Evolutionary conservation across 2,329 filamentous ascomycete genomes (phyloP), one percentile per base, ranked within the genome.

Genomic region (Colletotrichum liaoningense): DNA sequence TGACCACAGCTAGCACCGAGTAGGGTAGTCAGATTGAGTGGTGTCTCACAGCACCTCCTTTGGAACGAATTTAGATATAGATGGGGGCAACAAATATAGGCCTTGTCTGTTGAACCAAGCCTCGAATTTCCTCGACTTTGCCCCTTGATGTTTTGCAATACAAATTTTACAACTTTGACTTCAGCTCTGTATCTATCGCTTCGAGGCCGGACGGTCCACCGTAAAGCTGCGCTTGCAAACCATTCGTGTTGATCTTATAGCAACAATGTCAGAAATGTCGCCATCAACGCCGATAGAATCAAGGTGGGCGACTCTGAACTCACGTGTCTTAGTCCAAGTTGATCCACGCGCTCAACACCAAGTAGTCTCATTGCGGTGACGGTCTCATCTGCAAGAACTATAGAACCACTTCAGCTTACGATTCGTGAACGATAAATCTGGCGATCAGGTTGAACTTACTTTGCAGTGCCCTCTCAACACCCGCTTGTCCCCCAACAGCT

Each of bases 401-500:
- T 0, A 6, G 19, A 28, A 3, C n/a, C 1, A n/a, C 8, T 26
- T 75, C 38, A 75, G 58, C 42, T 7, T 1, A 14, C 19, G 54
- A 35, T 35, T 35, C 11, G 4, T 11, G 11, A 2, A 4, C 3
- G 8, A 11, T 9, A 3, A 19, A 7, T 1, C 24, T 5, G 3
- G 3, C 2, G 1, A 24, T 28, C 16, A 7, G n/a, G 9, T 22
- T 33, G 22, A 14, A 84, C 87, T 82, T 82, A 90, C 89, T 88
- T 72, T 88, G 86, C 67, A 88, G 85, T 71, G 88, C 80, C 79
- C 88, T 86, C 76, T 88, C 86, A 22, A 88, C 86, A 2, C 88
- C 88, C 68, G 86, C 86, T 76, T 88, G 86, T 5, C 88, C 88
- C 72, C 89, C 89, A 4, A 86, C 59, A 16, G 71, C 86, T 30